Conservation (phyloP, 805 yeast genomes). For the Metschnikowia cubensis region DNA sequence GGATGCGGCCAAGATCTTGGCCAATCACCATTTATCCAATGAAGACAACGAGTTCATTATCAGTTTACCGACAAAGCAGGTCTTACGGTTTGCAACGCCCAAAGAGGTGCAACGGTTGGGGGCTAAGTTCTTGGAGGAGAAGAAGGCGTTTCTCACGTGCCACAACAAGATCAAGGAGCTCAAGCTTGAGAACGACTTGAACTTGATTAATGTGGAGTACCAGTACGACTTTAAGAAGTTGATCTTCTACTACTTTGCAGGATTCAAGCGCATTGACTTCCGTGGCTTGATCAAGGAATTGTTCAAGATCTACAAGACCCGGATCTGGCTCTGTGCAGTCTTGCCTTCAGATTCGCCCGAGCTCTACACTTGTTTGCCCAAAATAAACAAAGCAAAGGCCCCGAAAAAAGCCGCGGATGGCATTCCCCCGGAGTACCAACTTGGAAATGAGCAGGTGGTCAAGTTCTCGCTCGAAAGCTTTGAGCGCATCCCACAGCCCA, state of each 20-base stretch:
- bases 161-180: slow-evolving; percentile 44
- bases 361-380: slow-evolving; percentile 18
- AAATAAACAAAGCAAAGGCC: slow-evolving; percentile 5
- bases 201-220: slow-evolving; percentile 45
- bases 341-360: slow-evolving; percentile 38
- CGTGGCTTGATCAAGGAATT: slow-evolving; percentile 42
- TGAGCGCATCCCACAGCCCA: slow-evolving; percentile 37
- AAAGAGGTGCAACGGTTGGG: slow-evolving; percentile 61
- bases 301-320: slow-evolving; percentile 43
- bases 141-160: slow-evolving; percentile 66
- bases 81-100: slow-evolving; percentile 70
- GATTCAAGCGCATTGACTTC: slow-evolving; percentile 43
- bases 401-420: slow-evolving; percentile 4
- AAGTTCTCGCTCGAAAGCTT: slow-evolving; percentile 45
- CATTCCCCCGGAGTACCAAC: slow-evolving; percentile 37
- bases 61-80: slow-evolving; percentile 69
- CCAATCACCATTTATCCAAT: slow-evolving; percentile 30
- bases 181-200: slow-evolving; percentile 40
- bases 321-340: slow-evolving; percentile 47
- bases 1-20: slow-evolving; percentile 35
- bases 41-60: slow-evolving; percentile 62
- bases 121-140: slow-evolving; percentile 65
- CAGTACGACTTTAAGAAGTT: slow-evolving; percentile 44
- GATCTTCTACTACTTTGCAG: slow-evolving; percentile 44
- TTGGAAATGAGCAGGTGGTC: slow-evolving; percentile 37